Evolutionary conservation across 352 stramenopile genomes (phyloP), one percentile per base, ranked within the genome.

Genomic region (Aphanomyces euteiches): DNA sequence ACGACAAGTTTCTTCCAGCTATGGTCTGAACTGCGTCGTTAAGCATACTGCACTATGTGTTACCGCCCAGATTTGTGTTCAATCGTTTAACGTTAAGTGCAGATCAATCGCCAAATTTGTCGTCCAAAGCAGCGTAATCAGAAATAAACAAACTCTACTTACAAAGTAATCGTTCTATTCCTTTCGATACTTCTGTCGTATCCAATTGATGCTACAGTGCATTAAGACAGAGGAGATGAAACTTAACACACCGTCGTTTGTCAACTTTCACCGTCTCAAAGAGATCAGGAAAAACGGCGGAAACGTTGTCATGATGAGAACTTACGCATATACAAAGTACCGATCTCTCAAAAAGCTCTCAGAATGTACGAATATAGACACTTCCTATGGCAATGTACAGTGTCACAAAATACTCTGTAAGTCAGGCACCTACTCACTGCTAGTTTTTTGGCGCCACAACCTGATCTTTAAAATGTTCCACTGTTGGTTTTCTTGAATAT

Each of bases 71-170:
- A 19, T 36, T 58, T 8, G 50, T 17, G 50, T 19, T 58, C 7
- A 58, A 13, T 36, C 28, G 28, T 28, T 28, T 2, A n/a, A n/a
- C n/a, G n/a, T n/a, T n/a, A 28, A 28, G 28, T 28, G 28, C 28
- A 28, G 28, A 28, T 28, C 28, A 2, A 28, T 58, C 50, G 21
- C 17, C 17, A 19, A 58, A 58, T 19, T 58, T 3, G 19, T 58
- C 50, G 50, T 58, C 50, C 19, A 58, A 28, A 8, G 50, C 13
- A 37, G 50, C 50, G 36, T 58, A 58, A 17, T 58, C 15, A 19
- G 50, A 36, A 12, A 8, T 3, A 58, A 58, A 37, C 8, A 28
- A 12, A 12, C 7, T 36, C 1, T 58, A 58, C 17, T 58, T 58
- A 12, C 36, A 37, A 28, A 58, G 50, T 28, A 36, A 28, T 58